A percentile compares a stretch with the other conserved stretches of the same genome.
Evolutionary conservation across 1,139 yeast species (phyloP).

Genomic region (Entelexis sorbosivorans): DNA sequence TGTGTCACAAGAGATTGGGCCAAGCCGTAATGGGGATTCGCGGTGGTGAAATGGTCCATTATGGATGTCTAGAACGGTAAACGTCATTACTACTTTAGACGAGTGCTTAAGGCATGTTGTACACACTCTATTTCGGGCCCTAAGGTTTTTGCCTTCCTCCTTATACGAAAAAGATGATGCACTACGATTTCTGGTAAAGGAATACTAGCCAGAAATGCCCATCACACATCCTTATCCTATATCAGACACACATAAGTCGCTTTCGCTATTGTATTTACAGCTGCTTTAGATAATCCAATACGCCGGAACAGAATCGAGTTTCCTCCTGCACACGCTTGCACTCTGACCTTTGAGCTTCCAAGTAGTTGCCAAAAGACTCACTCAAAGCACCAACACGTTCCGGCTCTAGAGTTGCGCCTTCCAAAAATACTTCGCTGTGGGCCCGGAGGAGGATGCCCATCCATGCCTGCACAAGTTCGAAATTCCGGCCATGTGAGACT

Average conservation of each 20-base stretch:
- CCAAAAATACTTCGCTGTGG: conserved; percentile 60
- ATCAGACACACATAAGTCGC: too few species aligned
- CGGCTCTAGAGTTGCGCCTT: conserved; percentile 9
- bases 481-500: conserved; percentile 45
- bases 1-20: conserved; percentile 54
- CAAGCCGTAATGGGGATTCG: conserved; percentile 48
- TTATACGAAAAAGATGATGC: too few species aligned
- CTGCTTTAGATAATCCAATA: conserved; percentile 47
- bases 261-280: neutral
- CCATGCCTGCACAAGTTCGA: conserved; percentile 66
- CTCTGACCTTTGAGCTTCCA: conserved; percentile 35
- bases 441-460: conserved; percentile 60
- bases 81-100: too few species aligned
- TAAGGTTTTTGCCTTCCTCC: too few species aligned
- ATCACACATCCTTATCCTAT: too few species aligned
- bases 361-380: conserved; percentile 43
- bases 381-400: conserved; percentile 10
- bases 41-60: conserved; percentile 51
- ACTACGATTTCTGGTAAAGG: too few species aligned
- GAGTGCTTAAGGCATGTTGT: too few species aligned
- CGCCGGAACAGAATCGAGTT: conserved; percentile 76
- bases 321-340: conserved; percentile 51
- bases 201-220: too few species aligned
- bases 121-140: too few species aligned
- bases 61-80: conserved; percentile 41